Conservation (phyloP, 2,329 filamentous ascomycete species). For the Pyrenochaeta sp. region DNA sequence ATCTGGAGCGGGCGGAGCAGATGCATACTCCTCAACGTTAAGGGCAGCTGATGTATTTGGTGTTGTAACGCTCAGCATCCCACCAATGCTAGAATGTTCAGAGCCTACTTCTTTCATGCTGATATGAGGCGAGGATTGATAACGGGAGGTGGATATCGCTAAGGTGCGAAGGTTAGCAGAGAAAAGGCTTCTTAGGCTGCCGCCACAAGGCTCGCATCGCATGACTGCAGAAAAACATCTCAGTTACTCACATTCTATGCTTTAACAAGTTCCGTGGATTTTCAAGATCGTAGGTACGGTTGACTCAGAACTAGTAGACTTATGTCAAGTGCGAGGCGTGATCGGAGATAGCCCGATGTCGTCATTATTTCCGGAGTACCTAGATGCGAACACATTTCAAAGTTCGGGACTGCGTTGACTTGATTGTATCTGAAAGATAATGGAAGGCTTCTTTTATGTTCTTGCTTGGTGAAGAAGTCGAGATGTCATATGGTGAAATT, state of each 20-base stretch:
- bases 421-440: too few species aligned
- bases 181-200: not conserved
- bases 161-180: not conserved
- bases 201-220: not conserved
- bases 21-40: slow-evolving; percentile 30
- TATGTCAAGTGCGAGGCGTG: not conserved
- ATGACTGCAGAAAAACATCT: not conserved
- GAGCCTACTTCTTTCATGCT: slow-evolving; percentile 18
- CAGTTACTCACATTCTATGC: not conserved
- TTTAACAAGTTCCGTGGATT: not conserved
- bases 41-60: slow-evolving; percentile 18
- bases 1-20: slow-evolving; percentile 5
- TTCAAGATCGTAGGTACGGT: not conserved
- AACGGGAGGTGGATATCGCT: not conserved
- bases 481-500: too few species aligned
- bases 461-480: too few species aligned
- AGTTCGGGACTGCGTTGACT: too few species aligned
- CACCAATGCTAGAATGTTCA: slow-evolving; percentile 7
- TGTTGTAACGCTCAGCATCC: slow-evolving; percentile 13
- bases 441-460: too few species aligned
- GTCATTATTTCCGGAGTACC: not conserved
- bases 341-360: not conserved
- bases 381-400: too few species aligned
- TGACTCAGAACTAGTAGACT: not conserved
- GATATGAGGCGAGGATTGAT: not conserved